Conservation (phyloP, 2,329 filamentous ascomycete species). For the Microascus cirrosus region DNA sequence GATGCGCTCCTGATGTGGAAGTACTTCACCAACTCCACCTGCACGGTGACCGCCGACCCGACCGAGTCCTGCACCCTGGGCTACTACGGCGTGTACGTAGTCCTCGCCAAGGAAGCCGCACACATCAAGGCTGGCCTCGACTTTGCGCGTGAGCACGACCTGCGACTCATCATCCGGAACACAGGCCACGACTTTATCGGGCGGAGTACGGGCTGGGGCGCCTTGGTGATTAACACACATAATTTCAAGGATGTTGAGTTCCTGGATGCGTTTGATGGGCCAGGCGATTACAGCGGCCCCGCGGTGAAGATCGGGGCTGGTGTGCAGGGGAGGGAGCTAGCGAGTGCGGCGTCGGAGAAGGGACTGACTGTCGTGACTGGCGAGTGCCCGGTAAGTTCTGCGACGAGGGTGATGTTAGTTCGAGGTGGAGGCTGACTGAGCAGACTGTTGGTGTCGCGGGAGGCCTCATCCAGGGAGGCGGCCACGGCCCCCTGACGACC, state of each 20-base stretch:
- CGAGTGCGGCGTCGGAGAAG: conserved; percentile 26
- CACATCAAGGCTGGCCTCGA: conserved; percentile 19
- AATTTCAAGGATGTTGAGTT: conserved; percentile 35
- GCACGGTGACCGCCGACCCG: conserved; percentile 20
- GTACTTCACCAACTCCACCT: conserved; percentile 31
- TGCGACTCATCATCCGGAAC: conserved; percentile 43
- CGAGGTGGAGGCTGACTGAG: background rate
- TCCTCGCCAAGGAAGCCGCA: conserved; percentile 11
- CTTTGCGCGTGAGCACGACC: conserved; percentile 25
- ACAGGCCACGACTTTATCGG: conserved; percentile 48
- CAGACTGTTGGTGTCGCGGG: conserved; percentile 46
- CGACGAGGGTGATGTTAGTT: background rate
- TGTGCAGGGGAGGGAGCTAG: conserved; percentile 32
- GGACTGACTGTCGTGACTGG: conserved; percentile 36
- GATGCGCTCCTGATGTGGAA: conserved; percentile 23
- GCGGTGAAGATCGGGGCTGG: conserved; percentile 43
- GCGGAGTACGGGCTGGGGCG: conserved; percentile 49
- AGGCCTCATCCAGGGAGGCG: conserved; percentile 50
- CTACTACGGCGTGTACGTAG: conserved; percentile 23
- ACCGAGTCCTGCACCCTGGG: conserved; percentile 23
- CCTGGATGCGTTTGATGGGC: conserved; percentile 23
- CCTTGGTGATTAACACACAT: conserved; percentile 46
- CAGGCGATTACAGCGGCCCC: conserved; percentile 34
- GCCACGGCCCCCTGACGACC: conserved; percentile 35
- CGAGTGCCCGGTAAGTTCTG: conserved; percentile 25